Base-by-base conservation (phyloP, 305 asterid genomes). In the Andrographis paniculata region DNA sequence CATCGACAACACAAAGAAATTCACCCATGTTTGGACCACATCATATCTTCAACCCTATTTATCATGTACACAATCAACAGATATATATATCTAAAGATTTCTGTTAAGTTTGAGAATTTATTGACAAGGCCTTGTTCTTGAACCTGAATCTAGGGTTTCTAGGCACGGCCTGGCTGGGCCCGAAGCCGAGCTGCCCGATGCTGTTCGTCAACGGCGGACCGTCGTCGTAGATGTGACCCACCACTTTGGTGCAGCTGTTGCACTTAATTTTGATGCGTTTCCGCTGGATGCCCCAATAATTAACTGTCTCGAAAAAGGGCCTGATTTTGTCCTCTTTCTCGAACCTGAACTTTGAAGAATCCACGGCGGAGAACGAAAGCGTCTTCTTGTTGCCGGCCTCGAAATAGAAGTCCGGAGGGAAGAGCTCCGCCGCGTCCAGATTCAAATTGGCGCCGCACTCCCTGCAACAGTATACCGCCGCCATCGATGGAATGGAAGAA, bases 371-470 rank as follows among this genome's bases (percentile, higher is more conserved):
- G 68, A 89, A 89, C 14, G 96, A 89, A 37, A 80, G 68, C 45
- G 82, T 72, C 52, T 77, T 75, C 42, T 89, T 89, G 65, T 89
- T 89, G 56, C 98, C 98, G 30, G 96, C 94, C 60, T 85, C 94
- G 79, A 89, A 89, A 59, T 85, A 89, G 53, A 78, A 77, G 35
- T 89, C 91, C 48, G 88, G 71, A 33, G 96, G 92, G 67, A 20
- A 82, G 44, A 89, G 86, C 33, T 76, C 47, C 53, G 42, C 35
- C 9, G 76, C 62, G 19, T 76, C 67, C 59, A 89, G 98, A 42
- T 73, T 85, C 6, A 89, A 80, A 60, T 89, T 74, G 23, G 82
- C 61, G 52, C 78, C 79, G 71, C 98, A 85, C 58, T 80, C 98
- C 27, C 66, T 74, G 82, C 96, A 89, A 63, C 72, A 50, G 76